Conservation (phyloP, 129 eudicot genomes). For the Tagetes erecta region DNA sequence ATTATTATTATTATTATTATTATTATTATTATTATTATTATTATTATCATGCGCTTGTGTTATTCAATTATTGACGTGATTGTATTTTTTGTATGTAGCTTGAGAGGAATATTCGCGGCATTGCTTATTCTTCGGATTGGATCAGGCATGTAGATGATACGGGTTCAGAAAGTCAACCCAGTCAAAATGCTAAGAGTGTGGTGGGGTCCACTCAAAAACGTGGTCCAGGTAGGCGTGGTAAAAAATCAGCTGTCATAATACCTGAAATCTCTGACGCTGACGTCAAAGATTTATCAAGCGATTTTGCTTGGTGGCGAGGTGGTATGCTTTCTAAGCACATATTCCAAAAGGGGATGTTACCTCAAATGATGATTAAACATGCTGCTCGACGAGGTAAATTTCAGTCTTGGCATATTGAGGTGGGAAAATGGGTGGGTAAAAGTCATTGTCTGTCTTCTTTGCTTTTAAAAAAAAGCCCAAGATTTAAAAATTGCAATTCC, state of each 20-base stretch:
- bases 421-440: not conserved
- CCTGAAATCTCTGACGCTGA: constrained; percentile 54
- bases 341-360: constrained; percentile 67
- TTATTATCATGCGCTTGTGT: not conserved
- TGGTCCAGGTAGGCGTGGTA: constrained; percentile 73
- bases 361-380: constrained; percentile 49
- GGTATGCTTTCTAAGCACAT: constrained; percentile 69
- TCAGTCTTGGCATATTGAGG: not conserved
- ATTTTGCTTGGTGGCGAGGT: constrained; percentile 88
- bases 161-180: constrained; percentile 45
- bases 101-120: constrained; percentile 60
- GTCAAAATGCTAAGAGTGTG: constrained; percentile 46
- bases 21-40: not conserved
- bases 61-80: constrained; percentile 15
- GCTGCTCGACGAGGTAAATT: constrained; percentile 77
- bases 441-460: not conserved
- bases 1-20: not conserved
- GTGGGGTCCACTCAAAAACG: constrained; percentile 67
- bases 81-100: constrained; percentile 52
- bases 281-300: constrained; percentile 41
- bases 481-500: not conserved
- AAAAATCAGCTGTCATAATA: constrained; percentile 44
- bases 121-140: constrained; percentile 90
- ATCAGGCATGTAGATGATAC: constrained; percentile 61
- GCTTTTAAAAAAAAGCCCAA: not conserved